Base-by-base conservation (phyloP, 139 green algal species). In the Chlorella vulgaris region DNA sequence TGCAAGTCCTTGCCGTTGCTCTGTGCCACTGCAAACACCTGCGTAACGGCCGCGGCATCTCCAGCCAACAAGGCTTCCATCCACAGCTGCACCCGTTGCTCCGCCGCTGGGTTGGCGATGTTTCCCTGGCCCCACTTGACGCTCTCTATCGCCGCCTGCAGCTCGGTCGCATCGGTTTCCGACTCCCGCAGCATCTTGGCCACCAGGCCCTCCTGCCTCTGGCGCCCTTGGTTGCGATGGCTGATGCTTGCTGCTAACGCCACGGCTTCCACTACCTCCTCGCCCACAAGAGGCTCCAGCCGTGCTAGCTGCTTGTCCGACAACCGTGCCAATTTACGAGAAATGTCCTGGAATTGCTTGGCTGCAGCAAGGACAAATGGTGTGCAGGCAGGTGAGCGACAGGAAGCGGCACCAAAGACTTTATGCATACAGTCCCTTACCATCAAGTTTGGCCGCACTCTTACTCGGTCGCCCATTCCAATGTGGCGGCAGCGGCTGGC, bases 131-230 rank as follows among this genome's bases (percentile, higher is more conserved):
- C 76, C 5, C 29, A 65, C 3, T n/a, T 70, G 39, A 82, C 63
- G 33, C 39, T 50, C 5, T 67, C 63, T 4, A 82, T 51, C 4
- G 76, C 76, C 22, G 42, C 63, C 76, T 82, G 42, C 76, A 82
- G 61, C 50, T 82, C 29, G 43, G 29, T 19, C 53, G 69, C 29
- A 21, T 68, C 53, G 21, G 22, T 61, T 33, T 82, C 76, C 10
- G 43, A 47, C 62, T 82, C 76, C 15, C 76, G 76, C 47, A 82
- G 63, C 42, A 76, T 31, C 31, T 50, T 47, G 2, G 76, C 76
- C 43, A 82, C 76, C 31, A 82, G 47, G 35, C 29, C 33, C 76
- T 82, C 63, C 63, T 82, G 76, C 76, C 76, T 62, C 43, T 39
- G 28, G 40, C 62, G 63, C n/a, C 60, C 76, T 33, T 76, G 40